These are phyloP conservation scores for Circinella minor DNA, from an alignment of 371 early-diverging fungal genomes.

Conservation along the genomic window DNA sequence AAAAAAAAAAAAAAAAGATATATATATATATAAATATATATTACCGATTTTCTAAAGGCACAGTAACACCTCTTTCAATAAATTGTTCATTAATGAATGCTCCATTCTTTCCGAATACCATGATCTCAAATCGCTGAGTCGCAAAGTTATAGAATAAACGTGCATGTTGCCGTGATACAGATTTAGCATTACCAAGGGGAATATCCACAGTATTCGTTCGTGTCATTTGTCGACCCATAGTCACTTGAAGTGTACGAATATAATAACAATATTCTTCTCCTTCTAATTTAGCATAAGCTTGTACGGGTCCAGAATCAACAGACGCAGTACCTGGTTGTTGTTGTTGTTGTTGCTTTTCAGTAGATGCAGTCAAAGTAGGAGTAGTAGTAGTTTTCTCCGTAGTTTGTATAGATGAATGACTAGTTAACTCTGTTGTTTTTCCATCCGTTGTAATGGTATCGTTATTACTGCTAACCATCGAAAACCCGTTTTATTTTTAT, in stretches of 20 bases:
- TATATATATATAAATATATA: too few relatives aligned
- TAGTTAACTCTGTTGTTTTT: not conserved
- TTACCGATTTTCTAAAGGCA: conserved; percentile 75
- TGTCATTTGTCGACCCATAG: conserved; percentile 73
- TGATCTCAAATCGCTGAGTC: conserved; percentile 79
- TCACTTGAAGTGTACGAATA: conserved; percentile 77
- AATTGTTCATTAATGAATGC: conserved; percentile 82
- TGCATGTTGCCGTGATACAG: conserved; percentile 86
- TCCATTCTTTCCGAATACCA: conserved; percentile 87
- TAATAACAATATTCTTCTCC: conserved; percentile 84
- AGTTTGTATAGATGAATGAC: not conserved
- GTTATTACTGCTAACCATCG: conserved; percentile 2
- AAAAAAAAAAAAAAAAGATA: too few relatives aligned
- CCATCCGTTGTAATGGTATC: not conserved
- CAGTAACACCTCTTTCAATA: conserved; percentile 69
- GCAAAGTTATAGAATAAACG: conserved; percentile 84
- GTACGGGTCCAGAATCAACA: conserved; percentile 60
- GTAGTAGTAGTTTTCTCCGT: not conserved
- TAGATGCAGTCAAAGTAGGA: not conserved
- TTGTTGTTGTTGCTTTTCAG: conserved; percentile 7
- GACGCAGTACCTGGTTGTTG: conserved; percentile 19
- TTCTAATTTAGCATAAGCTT: conserved; percentile 91
- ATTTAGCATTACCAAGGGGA: conserved; percentile 80
- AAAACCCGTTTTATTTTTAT: too few relatives aligned
- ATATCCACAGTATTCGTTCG: conserved; percentile 71